Percentiles rank a stretch among this genome's conserved stretches.
Evolutionary conservation across 208 protist species (phyloP).

Genomic region (Angomonas deanei): DNA sequence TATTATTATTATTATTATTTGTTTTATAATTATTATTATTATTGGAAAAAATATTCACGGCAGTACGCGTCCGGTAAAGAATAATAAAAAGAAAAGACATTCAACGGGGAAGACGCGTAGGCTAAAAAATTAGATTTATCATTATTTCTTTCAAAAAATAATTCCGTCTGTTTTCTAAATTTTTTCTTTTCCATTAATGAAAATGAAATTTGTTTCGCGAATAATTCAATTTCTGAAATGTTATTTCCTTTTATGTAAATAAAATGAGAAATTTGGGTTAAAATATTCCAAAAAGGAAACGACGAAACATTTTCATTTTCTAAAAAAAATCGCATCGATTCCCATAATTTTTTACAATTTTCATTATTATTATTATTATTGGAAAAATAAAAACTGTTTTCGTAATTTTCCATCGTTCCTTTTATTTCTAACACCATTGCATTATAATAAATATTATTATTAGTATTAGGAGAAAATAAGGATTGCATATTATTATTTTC

Average conservation of each 20-base stretch:
- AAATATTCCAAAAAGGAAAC: background rate
- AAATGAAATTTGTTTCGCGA: background rate
- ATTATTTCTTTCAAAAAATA: background rate
- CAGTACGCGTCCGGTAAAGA: background rate
- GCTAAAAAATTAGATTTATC: background rate
- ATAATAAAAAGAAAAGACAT: background rate
- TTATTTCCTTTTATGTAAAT: background rate
- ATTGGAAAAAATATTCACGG: background rate
- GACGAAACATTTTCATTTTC: background rate
- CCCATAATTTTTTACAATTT: no score
- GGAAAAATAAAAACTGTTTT: background rate
- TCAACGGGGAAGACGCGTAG: background rate
- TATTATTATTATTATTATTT: conserved; percentile 5
- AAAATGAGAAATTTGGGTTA: background rate
- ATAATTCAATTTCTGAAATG: background rate
- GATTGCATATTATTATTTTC: conserved; percentile 2
- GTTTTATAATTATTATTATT: conserved; percentile 2
- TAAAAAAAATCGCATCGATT: no score
- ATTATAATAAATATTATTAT: background rate
- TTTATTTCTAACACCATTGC: background rate
- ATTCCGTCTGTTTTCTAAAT: background rate
- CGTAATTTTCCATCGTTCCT: background rate
- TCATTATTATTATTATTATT: background rate
- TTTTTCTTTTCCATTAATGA: no score
- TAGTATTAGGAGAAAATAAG: background rate